Base-by-base conservation (phyloP, 768 basidiomycete species). In the Suillus clintonianus region DNA sequence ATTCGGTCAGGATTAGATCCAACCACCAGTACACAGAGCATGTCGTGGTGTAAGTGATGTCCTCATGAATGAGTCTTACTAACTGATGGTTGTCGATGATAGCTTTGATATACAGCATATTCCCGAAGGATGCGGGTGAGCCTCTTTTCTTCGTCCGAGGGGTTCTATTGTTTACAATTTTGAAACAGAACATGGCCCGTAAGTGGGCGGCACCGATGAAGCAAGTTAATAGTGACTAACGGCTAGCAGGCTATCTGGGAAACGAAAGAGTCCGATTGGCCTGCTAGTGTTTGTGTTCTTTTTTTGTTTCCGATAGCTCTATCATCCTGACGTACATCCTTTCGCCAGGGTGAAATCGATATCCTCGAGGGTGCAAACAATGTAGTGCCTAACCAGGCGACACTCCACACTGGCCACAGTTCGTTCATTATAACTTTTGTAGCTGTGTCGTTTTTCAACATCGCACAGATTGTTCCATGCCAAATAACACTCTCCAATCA, bases 351-450 rank as follows among this genome's bases (percentile, higher is more conserved):
- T 45, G 83, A 85, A 67, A 77, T 84, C 55, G 84, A 85, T 69
- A 80, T 84, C 55, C 70, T 84, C 47, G 84, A 85, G 65, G 79
- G 81, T 5, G 81, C 84, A 56, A 84, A 85, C 65, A 61, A 71
- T 19, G 67, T 77, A 57, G 59, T 65, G 5, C 70, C 71, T 27
- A 85, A 84, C 64, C 65, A 37, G 5, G 72, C 73, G 8, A 63
- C 76, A 9, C 63, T 77, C 36, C 76, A 77, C 39, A 77, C 76
- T 3, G 61, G 66, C 24, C 48, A 71, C 30, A 67, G 74, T 76
- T 17, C 10, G 70, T 54, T n/a, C 37, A 27, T 2, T 5, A 39
- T 5, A n/a, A 59, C 15, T 7, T 30, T 19, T 8, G 22, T 41
- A 45, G 0, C 47, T 8, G 27, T 48, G 4, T 6, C 30, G 43